These are phyloP conservation scores for Dendrobium officinale DNA, from an alignment of 106 monocot species.

Conservation along the genomic window DNA sequence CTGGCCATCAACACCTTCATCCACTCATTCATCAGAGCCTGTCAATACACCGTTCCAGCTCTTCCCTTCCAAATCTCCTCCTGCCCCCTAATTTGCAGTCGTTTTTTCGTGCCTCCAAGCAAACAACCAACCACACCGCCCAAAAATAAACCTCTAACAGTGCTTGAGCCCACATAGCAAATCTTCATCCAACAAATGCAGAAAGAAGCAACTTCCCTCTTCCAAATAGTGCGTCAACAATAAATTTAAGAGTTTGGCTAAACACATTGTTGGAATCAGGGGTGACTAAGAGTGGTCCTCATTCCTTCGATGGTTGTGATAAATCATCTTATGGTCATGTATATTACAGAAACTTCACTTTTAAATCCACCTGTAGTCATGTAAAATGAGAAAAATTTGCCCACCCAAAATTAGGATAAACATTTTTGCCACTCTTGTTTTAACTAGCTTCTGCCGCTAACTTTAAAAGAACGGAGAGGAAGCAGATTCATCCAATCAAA, in stretches of 20 bases:
- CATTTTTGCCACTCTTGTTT: background rate
- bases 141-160: slow-evolving; percentile 67
- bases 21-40: slow-evolving; percentile 18
- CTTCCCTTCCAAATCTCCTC: slow-evolving; percentile 38
- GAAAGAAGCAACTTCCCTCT: slow-evolving; percentile 24
- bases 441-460: background rate
- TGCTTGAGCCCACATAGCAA: slow-evolving; percentile 33
- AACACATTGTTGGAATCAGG: background rate
- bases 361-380: background rate
- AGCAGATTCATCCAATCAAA: too few species aligned
- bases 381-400: background rate
- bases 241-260: background rate
- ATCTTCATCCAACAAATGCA: slow-evolving; percentile 28
- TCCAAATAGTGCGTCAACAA: too few species aligned
- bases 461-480: too few species aligned
- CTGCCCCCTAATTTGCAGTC: slow-evolving; percentile 37
- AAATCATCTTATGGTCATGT: background rate
- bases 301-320: background rate
- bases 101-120: slow-evolving; percentile 36
- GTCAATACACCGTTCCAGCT: slow-evolving; percentile 45
- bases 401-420: background rate
- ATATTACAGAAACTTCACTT: background rate
- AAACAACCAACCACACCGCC: slow-evolving; percentile 65
- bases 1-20: background rate
- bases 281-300: background rate